Conservation (phyloP, 2,329 filamentous ascomycete genomes). For the Microcyclospora tardicrescens region DNA sequence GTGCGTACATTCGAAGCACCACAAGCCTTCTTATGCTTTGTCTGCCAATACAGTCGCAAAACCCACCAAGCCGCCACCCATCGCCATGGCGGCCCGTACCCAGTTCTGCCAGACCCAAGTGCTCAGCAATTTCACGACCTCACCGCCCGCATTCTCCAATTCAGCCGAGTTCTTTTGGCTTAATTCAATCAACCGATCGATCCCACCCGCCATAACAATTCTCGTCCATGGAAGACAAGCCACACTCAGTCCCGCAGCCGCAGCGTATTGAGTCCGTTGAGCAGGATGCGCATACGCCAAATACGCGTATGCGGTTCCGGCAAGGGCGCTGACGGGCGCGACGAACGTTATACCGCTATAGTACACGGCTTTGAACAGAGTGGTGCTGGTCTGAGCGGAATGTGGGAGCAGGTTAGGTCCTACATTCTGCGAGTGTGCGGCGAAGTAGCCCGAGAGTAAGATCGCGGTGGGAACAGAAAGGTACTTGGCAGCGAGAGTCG, state of each 20-base stretch:
- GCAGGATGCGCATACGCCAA: neutral
- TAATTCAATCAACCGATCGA: slow-evolving; percentile 6
- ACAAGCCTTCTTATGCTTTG: no score
- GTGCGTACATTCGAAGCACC: no score
- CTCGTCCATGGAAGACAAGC: slow-evolving; percentile 4
- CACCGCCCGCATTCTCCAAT: slow-evolving; percentile 7
- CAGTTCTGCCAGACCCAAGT: slow-evolving; percentile 6
- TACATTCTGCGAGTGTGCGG: slow-evolving; percentile 7
- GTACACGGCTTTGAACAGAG: slow-evolving; percentile 7
- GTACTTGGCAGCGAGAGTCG: slow-evolving; percentile 6
- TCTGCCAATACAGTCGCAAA: no score
- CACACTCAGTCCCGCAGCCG: slow-evolving; percentile 1
- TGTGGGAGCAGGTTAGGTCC: slow-evolving; percentile 8
- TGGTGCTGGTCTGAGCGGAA: slow-evolving; percentile 4
- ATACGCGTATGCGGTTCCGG: slow-evolving; percentile 5
- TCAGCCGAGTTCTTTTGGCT: neutral
- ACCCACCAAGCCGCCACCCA: no score
- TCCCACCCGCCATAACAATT: slow-evolving; percentile 8
- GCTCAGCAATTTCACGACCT: slow-evolving; percentile 6
- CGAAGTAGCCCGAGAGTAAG: slow-evolving; percentile 8
- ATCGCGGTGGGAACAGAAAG: slow-evolving; percentile 8
- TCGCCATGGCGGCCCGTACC: neutral
- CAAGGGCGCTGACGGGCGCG: slow-evolving; percentile 3
- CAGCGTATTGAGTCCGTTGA: slow-evolving; percentile 3
- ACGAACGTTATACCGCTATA: slow-evolving; percentile 6